Conservation (phyloP, 2,329 filamentous ascomycete genomes). For the Cercospora zeina region DNA sequence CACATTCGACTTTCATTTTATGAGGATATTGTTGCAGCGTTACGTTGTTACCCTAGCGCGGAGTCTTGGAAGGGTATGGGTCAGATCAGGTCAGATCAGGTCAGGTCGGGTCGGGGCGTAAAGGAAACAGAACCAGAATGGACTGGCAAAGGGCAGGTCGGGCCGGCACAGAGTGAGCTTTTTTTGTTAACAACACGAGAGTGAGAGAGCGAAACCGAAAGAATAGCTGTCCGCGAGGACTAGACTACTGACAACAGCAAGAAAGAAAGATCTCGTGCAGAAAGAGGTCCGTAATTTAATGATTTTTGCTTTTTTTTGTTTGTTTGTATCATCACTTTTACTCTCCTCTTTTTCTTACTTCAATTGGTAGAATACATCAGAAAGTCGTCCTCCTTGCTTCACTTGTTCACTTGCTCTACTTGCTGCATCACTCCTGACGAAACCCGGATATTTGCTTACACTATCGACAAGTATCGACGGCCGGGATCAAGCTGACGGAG, state of each 20-base stretch:
- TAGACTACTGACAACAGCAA: conserved; percentile 21
- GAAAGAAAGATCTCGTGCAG: not conserved
- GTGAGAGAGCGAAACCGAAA: conserved; percentile 14
- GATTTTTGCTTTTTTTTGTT: not conserved
- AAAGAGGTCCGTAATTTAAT: conserved; percentile 22
- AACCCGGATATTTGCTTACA: no score
- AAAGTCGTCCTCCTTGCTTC: no score
- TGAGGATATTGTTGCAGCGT: conserved; percentile 34
- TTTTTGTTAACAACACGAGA: not conserved
- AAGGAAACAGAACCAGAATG: conserved; percentile 15
- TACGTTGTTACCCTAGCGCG: conserved; percentile 34
- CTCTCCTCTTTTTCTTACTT: no score
- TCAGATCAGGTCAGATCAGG: not conserved
- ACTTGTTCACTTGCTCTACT: no score
- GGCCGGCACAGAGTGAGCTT: not conserved
- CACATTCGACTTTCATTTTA: conserved; percentile 16
- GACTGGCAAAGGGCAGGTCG: conserved; percentile 6
- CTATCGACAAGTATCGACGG: no score
- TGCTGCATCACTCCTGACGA: not conserved
- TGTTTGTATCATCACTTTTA: conserved; percentile 1
- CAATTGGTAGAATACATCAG: not conserved
- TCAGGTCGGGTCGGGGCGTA: not conserved
- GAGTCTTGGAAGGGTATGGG: conserved; percentile 27
- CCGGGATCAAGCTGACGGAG: no score
- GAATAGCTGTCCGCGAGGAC: conserved; percentile 30